phyloP scores from a whole-genome alignment of 208 protist species.

The Crithidia bombi region DNA sequence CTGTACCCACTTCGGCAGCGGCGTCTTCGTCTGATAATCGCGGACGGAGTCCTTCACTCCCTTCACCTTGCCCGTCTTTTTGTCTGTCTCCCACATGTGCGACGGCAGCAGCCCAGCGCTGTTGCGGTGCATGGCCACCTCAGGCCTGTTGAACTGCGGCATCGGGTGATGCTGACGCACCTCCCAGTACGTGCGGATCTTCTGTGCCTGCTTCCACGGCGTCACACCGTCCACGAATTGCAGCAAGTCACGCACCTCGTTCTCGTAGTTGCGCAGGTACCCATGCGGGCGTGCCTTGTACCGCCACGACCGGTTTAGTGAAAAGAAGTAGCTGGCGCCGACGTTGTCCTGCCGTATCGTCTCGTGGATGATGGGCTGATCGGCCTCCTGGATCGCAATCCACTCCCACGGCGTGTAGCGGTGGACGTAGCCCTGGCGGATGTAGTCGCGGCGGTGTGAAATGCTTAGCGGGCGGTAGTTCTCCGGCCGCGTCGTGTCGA shows the following conservation, averaged over 20 bases:
- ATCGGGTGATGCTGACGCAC: constrained; percentile 89
- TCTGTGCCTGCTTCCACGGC: constrained; percentile 91
- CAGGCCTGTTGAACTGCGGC: constrained; percentile 89
- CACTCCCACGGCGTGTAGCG: constrained; percentile 92
- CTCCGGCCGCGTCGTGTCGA: constrained; percentile 75
- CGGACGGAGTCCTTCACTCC: constrained; percentile 91
- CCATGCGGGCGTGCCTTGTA: constrained; percentile 90
- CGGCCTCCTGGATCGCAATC: constrained; percentile 88
- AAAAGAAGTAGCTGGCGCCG: constrained; percentile 82
- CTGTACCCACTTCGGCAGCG: constrained; percentile 85
- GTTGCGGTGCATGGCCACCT: constrained; percentile 92
- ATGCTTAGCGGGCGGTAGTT: constrained; percentile 89
- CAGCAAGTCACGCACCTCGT: constrained; percentile 88
- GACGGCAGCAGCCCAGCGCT: constrained; percentile 75
- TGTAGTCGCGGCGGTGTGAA: constrained; percentile 86
- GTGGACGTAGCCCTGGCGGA: constrained; percentile 86
- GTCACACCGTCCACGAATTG: constrained; percentile 90
- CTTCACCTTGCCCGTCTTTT: constrained; percentile 92
- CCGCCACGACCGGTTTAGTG: constrained; percentile 85
- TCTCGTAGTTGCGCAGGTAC: constrained; percentile 89
- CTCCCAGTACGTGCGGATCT: constrained; percentile 92
- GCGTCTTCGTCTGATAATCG: constrained; percentile 88
- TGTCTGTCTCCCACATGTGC: constrained; percentile 91
- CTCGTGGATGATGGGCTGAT: constrained; percentile 87
- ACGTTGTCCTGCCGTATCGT: constrained; percentile 83